Conservation (phyloP, 495 filamentous ascomycete genomes). For the Penicillium lagena region DNA sequence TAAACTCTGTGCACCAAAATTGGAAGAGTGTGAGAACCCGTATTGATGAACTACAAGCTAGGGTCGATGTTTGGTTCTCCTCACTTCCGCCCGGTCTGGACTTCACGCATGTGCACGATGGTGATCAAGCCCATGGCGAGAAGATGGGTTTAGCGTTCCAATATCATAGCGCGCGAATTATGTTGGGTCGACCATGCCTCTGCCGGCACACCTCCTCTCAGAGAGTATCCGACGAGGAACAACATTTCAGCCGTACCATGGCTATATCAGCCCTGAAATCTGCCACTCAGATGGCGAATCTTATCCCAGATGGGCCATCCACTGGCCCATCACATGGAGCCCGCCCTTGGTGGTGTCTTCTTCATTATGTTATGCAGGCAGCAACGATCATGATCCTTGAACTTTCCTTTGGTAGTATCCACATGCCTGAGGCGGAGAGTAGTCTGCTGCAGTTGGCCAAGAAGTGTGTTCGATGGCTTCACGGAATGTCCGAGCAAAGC, state of each 20-base stretch:
- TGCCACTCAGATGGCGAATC: conserved; percentile 44
- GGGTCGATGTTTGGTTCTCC: conserved; percentile 48
- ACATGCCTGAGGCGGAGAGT: conserved; percentile 46
- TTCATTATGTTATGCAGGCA: conserved; percentile 63
- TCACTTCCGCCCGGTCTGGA: conserved; percentile 46
- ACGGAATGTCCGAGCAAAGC: conserved; percentile 46
- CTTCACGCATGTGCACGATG: conserved; percentile 34
- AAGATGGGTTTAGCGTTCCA: conserved; percentile 49
- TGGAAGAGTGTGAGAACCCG: conserved; percentile 56
- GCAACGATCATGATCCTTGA: conserved; percentile 56
- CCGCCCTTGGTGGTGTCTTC: conserved; percentile 57
- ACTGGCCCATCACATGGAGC: conserved; percentile 43
- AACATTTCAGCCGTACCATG: conserved; percentile 49
- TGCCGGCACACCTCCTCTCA: conserved; percentile 51
- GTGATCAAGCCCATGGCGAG: conserved; percentile 26
- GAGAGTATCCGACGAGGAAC: conserved; percentile 12
- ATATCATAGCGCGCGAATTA: conserved; percentile 55
- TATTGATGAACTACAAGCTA: conserved; percentile 45
- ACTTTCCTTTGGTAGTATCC: conserved; percentile 50
- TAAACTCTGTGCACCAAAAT: conserved; percentile 42
- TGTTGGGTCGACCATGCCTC: conserved; percentile 58
- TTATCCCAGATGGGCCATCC: conserved; percentile 45
- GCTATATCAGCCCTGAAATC: conserved; percentile 50
- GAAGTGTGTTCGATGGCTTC: conserved; percentile 49
- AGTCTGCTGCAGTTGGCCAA: conserved; percentile 43